Percentiles rank a stretch among this genome's conserved stretches.
phyloP scores from a whole-genome alignment of 176 grass and related monocot species.

The Bonia amplexicaulis region DNA sequence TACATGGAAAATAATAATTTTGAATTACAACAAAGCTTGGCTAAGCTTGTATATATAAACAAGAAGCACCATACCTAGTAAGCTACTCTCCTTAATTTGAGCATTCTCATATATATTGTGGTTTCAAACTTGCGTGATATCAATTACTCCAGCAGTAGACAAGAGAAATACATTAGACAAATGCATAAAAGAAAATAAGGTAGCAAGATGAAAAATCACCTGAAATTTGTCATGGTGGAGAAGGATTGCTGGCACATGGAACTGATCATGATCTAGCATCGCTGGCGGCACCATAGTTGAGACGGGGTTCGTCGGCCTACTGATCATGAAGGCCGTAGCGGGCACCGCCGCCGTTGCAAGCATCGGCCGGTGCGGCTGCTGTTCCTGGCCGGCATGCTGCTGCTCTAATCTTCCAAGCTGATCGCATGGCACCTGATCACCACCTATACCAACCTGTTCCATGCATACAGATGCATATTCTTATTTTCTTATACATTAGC shows the following conservation, averaged over 20 bases:
- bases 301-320: constrained; percentile 50
- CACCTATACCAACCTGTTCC: constrained; percentile 57
- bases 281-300: constrained; percentile 57
- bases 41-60: not conserved
- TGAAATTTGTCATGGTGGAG: constrained; percentile 76
- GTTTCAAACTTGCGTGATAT: not conserved
- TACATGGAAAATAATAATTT: not conserved
- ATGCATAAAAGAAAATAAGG: not conserved
- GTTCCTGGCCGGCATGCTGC: constrained; percentile 37
- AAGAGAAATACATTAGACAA: not conserved
- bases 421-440: constrained; percentile 59
- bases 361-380: constrained; percentile 37
- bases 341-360: constrained; percentile 31
- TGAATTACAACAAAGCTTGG: not conserved
- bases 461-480: not conserved
- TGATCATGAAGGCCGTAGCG: constrained; percentile 55
- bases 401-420: constrained; percentile 50
- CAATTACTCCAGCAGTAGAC: not conserved
- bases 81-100: not conserved
- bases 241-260: constrained; percentile 68
- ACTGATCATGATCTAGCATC: constrained; percentile 64
- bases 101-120: not conserved
- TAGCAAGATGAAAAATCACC: constrained; percentile 45
- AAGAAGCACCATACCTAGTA: not conserved
- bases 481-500: not conserved